Percentiles rank a stretch among this genome's conserved stretches.
Evolutionary conservation across 2,329 filamentous ascomycete genomes (phyloP).

Genomic region (Pseudogymnoascus sp.): DNA sequence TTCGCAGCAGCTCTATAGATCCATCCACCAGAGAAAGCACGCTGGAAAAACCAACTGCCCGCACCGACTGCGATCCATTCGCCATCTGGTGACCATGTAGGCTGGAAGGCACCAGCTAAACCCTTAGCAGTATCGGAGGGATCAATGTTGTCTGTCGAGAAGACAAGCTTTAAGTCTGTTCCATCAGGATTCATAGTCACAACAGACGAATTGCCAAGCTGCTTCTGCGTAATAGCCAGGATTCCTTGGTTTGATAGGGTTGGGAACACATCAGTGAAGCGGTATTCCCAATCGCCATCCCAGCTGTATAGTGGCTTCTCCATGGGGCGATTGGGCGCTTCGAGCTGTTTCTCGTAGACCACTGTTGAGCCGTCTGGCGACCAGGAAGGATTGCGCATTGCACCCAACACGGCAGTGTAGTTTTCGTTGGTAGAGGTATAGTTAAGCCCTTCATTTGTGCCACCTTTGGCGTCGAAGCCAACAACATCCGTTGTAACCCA

Average conservation of each 20-base stretch:
- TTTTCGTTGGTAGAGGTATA: constrained; percentile 16
- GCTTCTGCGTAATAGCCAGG: constrained; percentile 33
- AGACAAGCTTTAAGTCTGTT: constrained; percentile 22
- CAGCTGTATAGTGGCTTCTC: constrained; percentile 34
- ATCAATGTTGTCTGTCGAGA: constrained; percentile 19
- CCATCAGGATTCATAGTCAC: constrained; percentile 28
- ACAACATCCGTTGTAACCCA: constrained; percentile 15
- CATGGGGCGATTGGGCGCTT: constrained; percentile 26
- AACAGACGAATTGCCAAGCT: constrained; percentile 35
- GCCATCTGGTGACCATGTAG: constrained; percentile 33
- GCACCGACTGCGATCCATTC: constrained; percentile 34
- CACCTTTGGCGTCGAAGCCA: constrained; percentile 18
- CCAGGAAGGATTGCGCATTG: constrained; percentile 19
- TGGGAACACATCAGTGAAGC: constrained; percentile 38
- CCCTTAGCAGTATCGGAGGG: constrained; percentile 22
- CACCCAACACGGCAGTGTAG: constrained; percentile 11
- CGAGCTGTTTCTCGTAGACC: constrained; percentile 23
- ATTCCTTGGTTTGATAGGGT: constrained; percentile 19
- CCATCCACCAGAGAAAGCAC: constrained; percentile 19
- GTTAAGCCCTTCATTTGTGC: constrained; percentile 15
- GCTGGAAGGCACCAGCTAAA: constrained; percentile 34
- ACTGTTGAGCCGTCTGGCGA: constrained; percentile 19
- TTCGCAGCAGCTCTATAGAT: constrained; percentile 18
- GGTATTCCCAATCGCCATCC: constrained; percentile 36
- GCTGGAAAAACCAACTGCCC: constrained; percentile 34